These are phyloP conservation scores for Neostapfia colusana DNA, from an alignment of 176 grass and related monocot genomes.

Conservation along the genomic window DNA sequence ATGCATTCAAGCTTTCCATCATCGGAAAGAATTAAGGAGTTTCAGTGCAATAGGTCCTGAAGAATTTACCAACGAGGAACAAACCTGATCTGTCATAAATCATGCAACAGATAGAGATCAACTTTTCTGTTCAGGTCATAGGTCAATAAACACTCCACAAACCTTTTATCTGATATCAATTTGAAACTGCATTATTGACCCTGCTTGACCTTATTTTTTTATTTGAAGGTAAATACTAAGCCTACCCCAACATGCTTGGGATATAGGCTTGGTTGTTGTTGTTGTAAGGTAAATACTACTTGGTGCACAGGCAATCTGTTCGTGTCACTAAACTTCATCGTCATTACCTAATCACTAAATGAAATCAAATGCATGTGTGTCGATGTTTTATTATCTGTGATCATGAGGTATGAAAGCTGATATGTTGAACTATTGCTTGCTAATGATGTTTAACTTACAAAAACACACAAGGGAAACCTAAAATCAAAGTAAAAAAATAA, in stretches of 20 bases:
- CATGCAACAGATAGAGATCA: slow-evolving; percentile 10
- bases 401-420: background rate
- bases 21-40: background rate
- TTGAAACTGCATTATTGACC: background rate
- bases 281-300: no score
- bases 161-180: background rate
- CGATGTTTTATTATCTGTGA: background rate
- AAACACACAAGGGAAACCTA: background rate
- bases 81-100: slow-evolving; percentile 12
- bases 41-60: background rate
- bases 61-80: slow-evolving; percentile 2
- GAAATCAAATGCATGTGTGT: no score
- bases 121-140: slow-evolving; percentile 14
- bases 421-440: background rate
- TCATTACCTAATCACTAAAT: no score
- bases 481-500: slow-evolving; percentile 16
- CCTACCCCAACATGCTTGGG: no score
- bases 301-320: background rate
- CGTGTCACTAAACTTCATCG: no score
- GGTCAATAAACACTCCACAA: background rate
- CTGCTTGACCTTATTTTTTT: background rate
- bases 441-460: background rate
- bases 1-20: background rate
- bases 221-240: no score
- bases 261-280: no score